Conservation (phyloP, 768 basidiomycete species). For the Tephrocybe sp. region DNA sequence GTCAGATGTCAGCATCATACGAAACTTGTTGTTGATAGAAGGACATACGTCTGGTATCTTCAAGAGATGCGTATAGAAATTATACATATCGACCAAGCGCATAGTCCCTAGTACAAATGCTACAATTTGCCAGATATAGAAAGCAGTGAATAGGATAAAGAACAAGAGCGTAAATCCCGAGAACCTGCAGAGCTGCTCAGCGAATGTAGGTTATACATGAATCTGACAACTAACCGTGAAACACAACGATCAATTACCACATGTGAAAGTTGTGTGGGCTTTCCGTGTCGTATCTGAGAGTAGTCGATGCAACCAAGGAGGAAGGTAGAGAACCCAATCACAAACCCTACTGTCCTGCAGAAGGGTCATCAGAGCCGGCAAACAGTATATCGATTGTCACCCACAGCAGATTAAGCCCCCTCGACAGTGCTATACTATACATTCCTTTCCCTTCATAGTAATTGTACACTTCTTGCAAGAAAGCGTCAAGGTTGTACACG, state of each 20-base stretch:
- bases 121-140: slow-evolving; percentile 87
- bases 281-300: slow-evolving; percentile 68
- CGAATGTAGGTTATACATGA: background rate
- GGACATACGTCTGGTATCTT: slow-evolving; percentile 85
- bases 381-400: slow-evolving; percentile 31
- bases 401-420: slow-evolving; percentile 93
- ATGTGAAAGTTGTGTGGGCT: slow-evolving; percentile 69
- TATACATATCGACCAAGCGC: slow-evolving; percentile 90
- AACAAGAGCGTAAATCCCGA: slow-evolving; percentile 84
- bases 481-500: slow-evolving; percentile 94
- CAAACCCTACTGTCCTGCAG: slow-evolving; percentile 92
- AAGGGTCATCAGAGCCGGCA: slow-evolving; percentile 21
- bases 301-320: slow-evolving; percentile 95
- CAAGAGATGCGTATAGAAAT: slow-evolving; percentile 93
- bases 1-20: slow-evolving; percentile 11
- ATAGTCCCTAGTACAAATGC: slow-evolving; percentile 73
- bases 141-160: slow-evolving; percentile 80
- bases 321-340: slow-evolving; percentile 98
- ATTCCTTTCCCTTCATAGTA: slow-evolving; percentile 98
- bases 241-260: slow-evolving; percentile 84
- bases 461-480: slow-evolving; percentile 90
- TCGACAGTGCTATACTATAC: slow-evolving; percentile 88
- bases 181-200: slow-evolving; percentile 48
- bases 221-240: slow-evolving; percentile 57
- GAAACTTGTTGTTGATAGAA: background rate